phyloP scores from a whole-genome alignment of 176 grass and related monocot species.

The Eragrostis nindensis region DNA sequence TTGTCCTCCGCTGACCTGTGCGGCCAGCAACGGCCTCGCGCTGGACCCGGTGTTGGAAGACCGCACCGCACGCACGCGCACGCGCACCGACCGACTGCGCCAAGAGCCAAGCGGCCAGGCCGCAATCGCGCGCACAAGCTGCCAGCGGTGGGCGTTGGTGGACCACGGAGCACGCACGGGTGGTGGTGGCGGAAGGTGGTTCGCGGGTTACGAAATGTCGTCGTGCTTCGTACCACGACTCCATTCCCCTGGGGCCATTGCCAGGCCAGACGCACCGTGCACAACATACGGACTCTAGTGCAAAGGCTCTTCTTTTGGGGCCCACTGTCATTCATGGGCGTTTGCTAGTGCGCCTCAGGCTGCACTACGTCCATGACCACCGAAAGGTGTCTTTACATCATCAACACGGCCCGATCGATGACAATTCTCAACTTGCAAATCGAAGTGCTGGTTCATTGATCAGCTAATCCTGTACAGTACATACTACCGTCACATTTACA shows the following conservation, averaged over 20 bases:
- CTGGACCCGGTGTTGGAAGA: slow-evolving; percentile 32
- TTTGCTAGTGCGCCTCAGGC: background rate
- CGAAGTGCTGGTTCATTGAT: too few relatives aligned
- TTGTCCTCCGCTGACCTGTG: background rate
- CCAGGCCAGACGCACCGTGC: background rate
- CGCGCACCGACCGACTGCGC: background rate
- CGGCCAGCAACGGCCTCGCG: background rate
- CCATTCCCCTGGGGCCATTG: slow-evolving; percentile 17
- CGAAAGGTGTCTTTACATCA: background rate
- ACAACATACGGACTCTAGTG: slow-evolving; percentile 21
- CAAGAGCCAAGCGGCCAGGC: background rate
- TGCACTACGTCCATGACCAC: too few relatives aligned
- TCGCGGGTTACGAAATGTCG: slow-evolving; percentile 20
- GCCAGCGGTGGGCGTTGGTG: slow-evolving; percentile 10
- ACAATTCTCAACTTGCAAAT: too few relatives aligned
- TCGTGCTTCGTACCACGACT: slow-evolving; percentile 27
- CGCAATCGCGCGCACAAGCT: background rate
- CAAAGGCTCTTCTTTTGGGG: background rate
- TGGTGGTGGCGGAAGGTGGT: background rate
- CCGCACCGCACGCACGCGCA: background rate
- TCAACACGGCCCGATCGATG: too few relatives aligned
- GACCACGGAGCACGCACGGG: slow-evolving; percentile 19
- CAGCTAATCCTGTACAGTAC: background rate
- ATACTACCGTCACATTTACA: background rate
- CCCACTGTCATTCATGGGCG: slow-evolving; percentile 32